Evolutionary conservation across 257 asterid species (phyloP).

Genomic region (Rauvolfia tetraphylla): DNA sequence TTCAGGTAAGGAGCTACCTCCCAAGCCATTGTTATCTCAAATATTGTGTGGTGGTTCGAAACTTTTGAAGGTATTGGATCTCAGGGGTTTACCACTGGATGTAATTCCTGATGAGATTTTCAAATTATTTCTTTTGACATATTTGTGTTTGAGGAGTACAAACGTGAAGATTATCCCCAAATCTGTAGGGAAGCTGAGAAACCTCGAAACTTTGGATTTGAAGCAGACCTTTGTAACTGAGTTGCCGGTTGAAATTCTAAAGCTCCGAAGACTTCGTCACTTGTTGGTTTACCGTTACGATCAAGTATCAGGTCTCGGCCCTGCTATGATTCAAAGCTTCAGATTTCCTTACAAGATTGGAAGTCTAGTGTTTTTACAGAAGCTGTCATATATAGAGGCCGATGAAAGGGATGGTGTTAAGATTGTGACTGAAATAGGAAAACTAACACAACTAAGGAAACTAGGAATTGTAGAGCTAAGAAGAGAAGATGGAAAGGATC

Average conservation of each 20-base stretch:
- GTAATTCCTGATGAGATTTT: constrained; percentile 18
- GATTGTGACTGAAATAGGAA: constrained; percentile 22
- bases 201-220: too few relatives aligned
- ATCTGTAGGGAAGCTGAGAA: constrained; percentile 14
- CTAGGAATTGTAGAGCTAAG: constrained; percentile 19
- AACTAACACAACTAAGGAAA: too few relatives aligned
- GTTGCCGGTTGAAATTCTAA: too few relatives aligned
- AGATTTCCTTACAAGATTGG: constrained; percentile 20
- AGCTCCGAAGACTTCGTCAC: too few relatives aligned
- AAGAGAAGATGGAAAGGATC: too few relatives aligned
- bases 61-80: constrained; percentile 15
- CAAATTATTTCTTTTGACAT: constrained; percentile 2
- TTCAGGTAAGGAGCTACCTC: constrained; percentile 11
- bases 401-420: constrained; percentile 1
- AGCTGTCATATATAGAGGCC: constrained; percentile 13
- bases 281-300: too few relatives aligned
- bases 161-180: constrained; percentile 13
- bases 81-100: too few relatives aligned
- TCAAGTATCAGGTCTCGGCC: too few relatives aligned
- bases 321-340: too few relatives aligned
- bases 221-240: too few relatives aligned
- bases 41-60: not conserved
- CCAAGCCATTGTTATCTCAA: not conserved
- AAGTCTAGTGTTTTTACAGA: constrained; percentile 10
- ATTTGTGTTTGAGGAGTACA: not conserved